A percentile compares a stretch with the other conserved stretches of the same genome.
phyloP scores from a whole-genome alignment of 2,329 filamentous ascomycete genomes.

The Berkeleyomyces rouxiae region DNA sequence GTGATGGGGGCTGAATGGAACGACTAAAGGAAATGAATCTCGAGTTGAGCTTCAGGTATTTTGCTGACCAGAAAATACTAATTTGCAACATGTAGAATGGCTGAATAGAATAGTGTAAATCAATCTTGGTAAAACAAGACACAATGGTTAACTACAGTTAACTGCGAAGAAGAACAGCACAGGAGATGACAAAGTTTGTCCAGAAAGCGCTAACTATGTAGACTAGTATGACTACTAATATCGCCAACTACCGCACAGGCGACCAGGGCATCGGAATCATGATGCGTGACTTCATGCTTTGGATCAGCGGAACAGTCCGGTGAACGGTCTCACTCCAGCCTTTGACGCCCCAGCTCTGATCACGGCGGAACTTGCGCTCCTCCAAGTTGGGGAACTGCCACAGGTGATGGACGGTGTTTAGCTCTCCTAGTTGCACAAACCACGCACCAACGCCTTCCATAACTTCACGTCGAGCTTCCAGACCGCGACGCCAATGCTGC shows the following conservation, averaged over 20 bases:
- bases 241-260: constrained; percentile 50
- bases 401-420: constrained; percentile 94
- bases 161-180: too few species aligned
- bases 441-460: constrained; percentile 98
- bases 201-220: too few species aligned
- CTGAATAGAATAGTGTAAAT: not conserved
- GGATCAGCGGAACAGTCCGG: constrained; percentile 94
- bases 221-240: not conserved
- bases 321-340: constrained; percentile 97
- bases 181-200: too few species aligned
- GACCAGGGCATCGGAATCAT: constrained; percentile 94
- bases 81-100: not conserved
- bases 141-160: not conserved
- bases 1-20: constrained; percentile 51
- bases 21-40: constrained; percentile 6
- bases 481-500: constrained; percentile 86
- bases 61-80: not conserved
- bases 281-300: constrained; percentile 88
- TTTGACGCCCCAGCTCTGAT: constrained; percentile 88
- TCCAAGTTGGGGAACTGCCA: constrained; percentile 98
- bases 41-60: not conserved
- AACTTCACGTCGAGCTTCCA: constrained; percentile 80
- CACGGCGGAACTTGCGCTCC: constrained; percentile 74
- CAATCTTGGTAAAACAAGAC: not conserved
- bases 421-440: constrained; percentile 95